Conservation (phyloP, 495 filamentous ascomycete species). For the Tuber magnatum region DNA sequence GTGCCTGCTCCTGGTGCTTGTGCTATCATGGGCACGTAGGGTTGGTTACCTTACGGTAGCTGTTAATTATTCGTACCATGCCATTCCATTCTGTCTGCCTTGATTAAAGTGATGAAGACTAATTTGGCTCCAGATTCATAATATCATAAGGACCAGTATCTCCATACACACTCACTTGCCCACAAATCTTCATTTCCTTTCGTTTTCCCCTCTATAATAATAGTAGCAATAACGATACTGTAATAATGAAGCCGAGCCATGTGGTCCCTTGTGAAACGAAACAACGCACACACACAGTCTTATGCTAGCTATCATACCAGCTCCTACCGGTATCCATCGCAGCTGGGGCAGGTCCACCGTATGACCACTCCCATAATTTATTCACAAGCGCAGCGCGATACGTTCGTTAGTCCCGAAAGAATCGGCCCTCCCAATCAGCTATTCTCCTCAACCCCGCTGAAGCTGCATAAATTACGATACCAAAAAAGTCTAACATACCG, state of each 20-base stretch:
- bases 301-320: background rate
- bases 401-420: background rate
- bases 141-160: background rate
- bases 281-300: background rate
- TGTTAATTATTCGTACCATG: no score
- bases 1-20: background rate
- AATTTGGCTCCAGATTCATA: background rate
- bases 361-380: no score
- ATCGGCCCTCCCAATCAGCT: background rate
- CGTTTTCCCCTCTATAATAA: background rate
- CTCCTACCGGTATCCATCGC: background rate
- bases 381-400: no score
- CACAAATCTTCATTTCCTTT: background rate
- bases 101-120: background rate
- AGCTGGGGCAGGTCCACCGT: background rate
- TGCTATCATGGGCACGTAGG: background rate
- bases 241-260: background rate
- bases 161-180: background rate
- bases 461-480: background rate
- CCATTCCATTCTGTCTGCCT: background rate
- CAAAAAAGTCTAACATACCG: background rate
- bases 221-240: no score
- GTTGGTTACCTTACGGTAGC: background rate
- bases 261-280: background rate
- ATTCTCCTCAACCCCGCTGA: background rate